A percentile compares a stretch with the other conserved stretches of the same genome.
Conservation (phyloP, 495 filamentous ascomycete genomes). For the Penicillium crystallinum region DNA sequence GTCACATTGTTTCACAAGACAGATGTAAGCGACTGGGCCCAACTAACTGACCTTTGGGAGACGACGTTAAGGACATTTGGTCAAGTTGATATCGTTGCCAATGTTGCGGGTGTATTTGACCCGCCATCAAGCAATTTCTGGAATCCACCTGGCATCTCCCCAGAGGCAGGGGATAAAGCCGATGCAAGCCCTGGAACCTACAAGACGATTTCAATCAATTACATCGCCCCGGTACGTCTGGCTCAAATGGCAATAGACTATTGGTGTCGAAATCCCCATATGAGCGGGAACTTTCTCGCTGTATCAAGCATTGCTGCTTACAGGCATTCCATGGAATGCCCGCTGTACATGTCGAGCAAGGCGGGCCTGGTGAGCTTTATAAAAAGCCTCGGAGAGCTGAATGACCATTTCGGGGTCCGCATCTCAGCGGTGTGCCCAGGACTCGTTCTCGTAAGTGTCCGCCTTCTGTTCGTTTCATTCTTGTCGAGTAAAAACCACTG, state of each 20-base stretch:
- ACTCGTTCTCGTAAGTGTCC: background rate
- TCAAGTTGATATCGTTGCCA: no score
- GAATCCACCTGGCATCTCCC: no score
- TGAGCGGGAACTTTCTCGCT: background rate
- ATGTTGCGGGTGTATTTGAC: no score
- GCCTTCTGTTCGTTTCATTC: no score
- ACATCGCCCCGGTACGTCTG: background rate
- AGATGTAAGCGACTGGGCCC: no score
- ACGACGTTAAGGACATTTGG: no score
- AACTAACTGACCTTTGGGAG: no score
- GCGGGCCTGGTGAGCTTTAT: background rate
- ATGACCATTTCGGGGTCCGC: background rate
- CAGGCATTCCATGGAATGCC: background rate
- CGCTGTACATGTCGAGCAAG: slow-evolving; percentile 1
- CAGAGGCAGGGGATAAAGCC: background rate
- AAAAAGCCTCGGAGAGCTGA: background rate
- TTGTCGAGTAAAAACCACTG: no score
- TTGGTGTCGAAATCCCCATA: background rate
- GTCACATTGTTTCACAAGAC: no score
- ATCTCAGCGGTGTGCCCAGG: background rate
- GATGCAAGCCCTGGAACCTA: background rate
- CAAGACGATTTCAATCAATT: background rate
- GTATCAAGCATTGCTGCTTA: background rate
- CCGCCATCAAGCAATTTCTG: no score
- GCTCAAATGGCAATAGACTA: background rate